Percentiles rank a stretch among this genome's conserved stretches.
Conservation (phyloP, 768 basidiomycete species). For the Kwoniella botswanensis region DNA sequence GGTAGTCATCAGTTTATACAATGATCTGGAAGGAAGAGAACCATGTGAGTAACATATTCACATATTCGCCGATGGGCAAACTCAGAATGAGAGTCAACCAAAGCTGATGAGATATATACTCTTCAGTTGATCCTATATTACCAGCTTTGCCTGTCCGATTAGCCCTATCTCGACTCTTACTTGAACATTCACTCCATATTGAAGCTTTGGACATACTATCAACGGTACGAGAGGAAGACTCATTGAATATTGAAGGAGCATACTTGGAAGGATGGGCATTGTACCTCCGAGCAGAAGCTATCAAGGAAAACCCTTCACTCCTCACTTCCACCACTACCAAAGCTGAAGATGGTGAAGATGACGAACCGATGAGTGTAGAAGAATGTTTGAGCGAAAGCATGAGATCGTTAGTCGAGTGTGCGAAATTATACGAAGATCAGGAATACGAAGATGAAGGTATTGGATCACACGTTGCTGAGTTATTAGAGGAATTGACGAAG, state of each 20-base stretch:
- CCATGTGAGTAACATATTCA: conserved; percentile 55
- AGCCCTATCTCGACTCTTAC: conserved; percentile 75
- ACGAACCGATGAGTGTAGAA: conserved; percentile 65
- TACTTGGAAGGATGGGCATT: conserved; percentile 95
- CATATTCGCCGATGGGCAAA: too few relatives aligned
- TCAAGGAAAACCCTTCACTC: conserved; percentile 33
- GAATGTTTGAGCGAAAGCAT: conserved; percentile 78
- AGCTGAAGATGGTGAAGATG: conserved; percentile 60
- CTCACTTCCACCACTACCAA: not conserved
- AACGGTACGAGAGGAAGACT: conserved; percentile 78
- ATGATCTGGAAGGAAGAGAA: conserved; percentile 73
- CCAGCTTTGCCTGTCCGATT: conserved; percentile 77
- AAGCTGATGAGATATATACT: not conserved
- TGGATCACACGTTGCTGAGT: conserved; percentile 74
- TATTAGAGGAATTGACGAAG: conserved; percentile 70
- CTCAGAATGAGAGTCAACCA: not conserved
- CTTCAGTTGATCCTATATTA: conserved; percentile 68
- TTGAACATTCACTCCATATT: conserved; percentile 74
- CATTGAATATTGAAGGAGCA: conserved; percentile 88
- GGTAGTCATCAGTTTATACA: conserved; percentile 72
- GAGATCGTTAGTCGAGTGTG: conserved; percentile 82
- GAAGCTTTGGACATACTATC: conserved; percentile 77
- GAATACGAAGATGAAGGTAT: conserved; percentile 77
- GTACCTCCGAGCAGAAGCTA: conserved; percentile 63
- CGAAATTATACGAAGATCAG: conserved; percentile 74